A percentile compares a stretch with the other conserved stretches of the same genome.
These are phyloP conservation scores for Didymella lethalis DNA, from an alignment of 2,329 filamentous ascomycete species.

Conservation along the genomic window DNA sequence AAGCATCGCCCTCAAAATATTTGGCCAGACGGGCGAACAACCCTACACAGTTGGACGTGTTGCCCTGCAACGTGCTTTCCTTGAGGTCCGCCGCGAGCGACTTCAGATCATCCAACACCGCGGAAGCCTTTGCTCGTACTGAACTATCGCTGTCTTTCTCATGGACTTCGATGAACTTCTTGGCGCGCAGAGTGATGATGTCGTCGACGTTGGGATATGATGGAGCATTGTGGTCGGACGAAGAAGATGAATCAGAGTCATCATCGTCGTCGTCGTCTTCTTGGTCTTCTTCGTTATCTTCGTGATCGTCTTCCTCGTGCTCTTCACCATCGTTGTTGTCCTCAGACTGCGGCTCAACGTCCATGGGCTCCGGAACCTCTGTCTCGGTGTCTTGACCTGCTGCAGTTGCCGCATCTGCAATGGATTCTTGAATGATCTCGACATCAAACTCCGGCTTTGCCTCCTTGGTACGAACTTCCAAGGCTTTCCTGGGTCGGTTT, in stretches of 20 bases:
- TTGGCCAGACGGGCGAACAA: slow-evolving; percentile 79
- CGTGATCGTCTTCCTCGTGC: slow-evolving; percentile 61
- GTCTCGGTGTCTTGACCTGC: slow-evolving; percentile 47
- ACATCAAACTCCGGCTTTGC: slow-evolving; percentile 36
- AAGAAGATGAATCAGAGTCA: slow-evolving; percentile 70
- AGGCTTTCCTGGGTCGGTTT: slow-evolving; percentile 52
- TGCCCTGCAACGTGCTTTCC: slow-evolving; percentile 67
- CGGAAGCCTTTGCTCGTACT: slow-evolving; percentile 79
- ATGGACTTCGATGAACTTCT: slow-evolving; percentile 82
- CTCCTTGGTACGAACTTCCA: slow-evolving; percentile 42
- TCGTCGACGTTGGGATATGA: slow-evolving; percentile 66
- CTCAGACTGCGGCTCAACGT: slow-evolving; percentile 62
- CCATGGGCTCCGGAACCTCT: slow-evolving; percentile 62
- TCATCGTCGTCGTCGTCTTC: slow-evolving; percentile 69
- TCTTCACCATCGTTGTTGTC: slow-evolving; percentile 60
- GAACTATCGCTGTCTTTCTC: slow-evolving; percentile 77
- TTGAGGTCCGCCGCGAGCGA: slow-evolving; percentile 75
- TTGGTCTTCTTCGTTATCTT: slow-evolving; percentile 62
- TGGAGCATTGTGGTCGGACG: slow-evolving; percentile 41
- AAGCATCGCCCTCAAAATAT: slow-evolving; percentile 86
- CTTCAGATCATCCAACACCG: slow-evolving; percentile 77
- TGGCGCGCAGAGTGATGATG: slow-evolving; percentile 77
- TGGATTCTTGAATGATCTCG: slow-evolving; percentile 36
- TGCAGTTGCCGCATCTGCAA: slow-evolving; percentile 32
- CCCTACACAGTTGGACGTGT: slow-evolving; percentile 61